Base-by-base conservation (phyloP, 768 basidiomycete species). In the Termitomyces sp. region DNA sequence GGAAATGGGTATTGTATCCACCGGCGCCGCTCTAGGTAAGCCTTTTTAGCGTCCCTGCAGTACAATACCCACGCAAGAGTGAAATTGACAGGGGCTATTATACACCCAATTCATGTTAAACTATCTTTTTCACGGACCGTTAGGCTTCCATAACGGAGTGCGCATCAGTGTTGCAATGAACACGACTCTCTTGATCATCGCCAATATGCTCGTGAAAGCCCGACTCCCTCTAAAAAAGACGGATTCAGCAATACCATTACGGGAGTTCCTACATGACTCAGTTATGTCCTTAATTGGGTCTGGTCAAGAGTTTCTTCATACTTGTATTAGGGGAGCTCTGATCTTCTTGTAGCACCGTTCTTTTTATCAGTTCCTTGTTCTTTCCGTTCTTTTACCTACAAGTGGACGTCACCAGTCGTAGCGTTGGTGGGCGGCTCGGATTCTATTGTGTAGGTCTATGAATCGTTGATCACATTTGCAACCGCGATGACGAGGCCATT, bases 331-430 rank as follows among this genome's bases (percentile, higher is more conserved):
- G 16, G 37, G n/a, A n/a, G n/a, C n/a, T 70, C 3, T 60, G 32
- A 28, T 41, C 12, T 39, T 23, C n/a, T 25, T 44, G 8, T 14
- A 72, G 73, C 5, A 61, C 66, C 27, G 44, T 70, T 32, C 64
- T 70, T 28, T 52, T 61, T 41, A 70, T 75, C 56, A 61, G 64
- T 7, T 77, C 71, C 2, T 63, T 78, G 34, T 80, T 72, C 55
- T 79, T 72, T 48, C 75, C 79, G 0, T 62, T 76, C 0, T 84
- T 83, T 59, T 82, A 76, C 60, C 61, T 83, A 7, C 83, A 84
- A 55, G 60, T 83, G 9, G 70, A 78, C 60, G 75, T 80, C 0
- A 64, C 76, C 37, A 59, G 63, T 23, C 77, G 79, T 52, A 72
- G 76, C 0, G 70, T 79, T 12, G 63, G 72, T 30, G 44, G 61